Base-by-base conservation (phyloP, 2,329 filamentous ascomycete species). In the Alternaria ethzedia region DNA sequence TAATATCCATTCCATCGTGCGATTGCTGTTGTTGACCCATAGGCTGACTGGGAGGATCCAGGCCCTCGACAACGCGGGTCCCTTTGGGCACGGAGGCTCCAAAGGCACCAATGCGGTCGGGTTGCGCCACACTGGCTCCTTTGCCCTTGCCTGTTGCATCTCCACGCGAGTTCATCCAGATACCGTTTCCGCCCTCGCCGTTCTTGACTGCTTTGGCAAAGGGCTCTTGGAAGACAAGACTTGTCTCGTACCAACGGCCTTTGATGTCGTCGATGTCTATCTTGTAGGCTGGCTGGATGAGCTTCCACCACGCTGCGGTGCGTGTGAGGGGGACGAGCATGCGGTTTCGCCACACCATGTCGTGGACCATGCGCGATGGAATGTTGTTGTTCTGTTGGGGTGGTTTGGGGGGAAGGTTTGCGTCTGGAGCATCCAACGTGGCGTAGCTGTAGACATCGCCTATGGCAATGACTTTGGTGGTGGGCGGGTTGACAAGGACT, bases 181-280 rank as follows among this genome's bases (percentile, higher is more conserved):
- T 73, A 15, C 82, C 79, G 59, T 85, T 83, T 3, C 75, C 76
- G 8, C 82, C 77, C 26, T 80, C 78, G 23, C 82, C 81, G 17
- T 78, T 74, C 28, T 80, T 74, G 61, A 82, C 65, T 63, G 64
- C 65, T 57, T 77, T 63, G 66, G 76, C 58, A 73, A 75, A 73
- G 11, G 73, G 70, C 5, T 78, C 71, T 25, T 74, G 70, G 23
- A 87, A 81, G 4, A 88, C 77, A 1, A 84, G 74, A 45, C 80
- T 82, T 3, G 84, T 84, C 73, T 89, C 87, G 73, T 89, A 89
- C 87, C 87, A 89, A 10, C 87, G 82, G 8, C 87, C 87, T 71
- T 87, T 87, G 69, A 88, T 76, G 44, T 87, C 84, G 15, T 81
- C 72, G 8, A 87, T 73, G 3, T 80, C 75, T 9, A 85, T 57